Base-by-base conservation (phyloP, 1,284 basidiomycete genomes). In the Ceratobasidium papillatum region DNA sequence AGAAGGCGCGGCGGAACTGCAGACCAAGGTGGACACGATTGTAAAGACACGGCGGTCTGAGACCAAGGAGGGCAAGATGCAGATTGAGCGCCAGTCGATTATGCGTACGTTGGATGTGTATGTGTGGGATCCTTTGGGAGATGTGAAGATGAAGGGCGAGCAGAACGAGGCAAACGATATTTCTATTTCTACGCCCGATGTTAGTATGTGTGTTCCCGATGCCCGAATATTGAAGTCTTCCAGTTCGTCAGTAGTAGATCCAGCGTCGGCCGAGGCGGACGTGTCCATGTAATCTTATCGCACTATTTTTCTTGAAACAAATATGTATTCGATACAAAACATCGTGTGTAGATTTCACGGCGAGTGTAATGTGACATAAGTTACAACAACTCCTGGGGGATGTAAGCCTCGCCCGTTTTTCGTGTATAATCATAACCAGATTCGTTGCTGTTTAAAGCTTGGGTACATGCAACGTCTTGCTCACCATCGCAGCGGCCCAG, bases 401-500 rank as follows among this genome's bases (percentile, higher is more conserved):
- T 69, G 41, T 58, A 69, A 69, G 49, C 30, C 22, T 25, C 27
- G 63, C 65, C 14, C n/a, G n/a, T 38, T 56, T 69, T 69, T 69
- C 65, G 38, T 56, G 38, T 69, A 43, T 56, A 22, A 17, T 34
- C 34, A 14, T 36, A 3, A n/a, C 8, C n/a, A n/a, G 52, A 22
- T 61, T 34, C 51, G 22, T 52, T 12, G 58, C 34, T 8, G 25
- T 45, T 77, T 81, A 93, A 36, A 85, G 81, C 82, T 94, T 94
- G n/a, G 92, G 93, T 74, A 96, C 88, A 74, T 88, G 88, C 73
- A 98, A 84, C 27, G 96, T 98, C 84, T 98, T 98, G 86, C 93
- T 95, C 77, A 98, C 92, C 96, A 98, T 98, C 68, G 94, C 92
- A 25, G 94, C 92, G 8, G 93, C 95, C 95, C 94, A 98, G 22